Evolutionary conservation across 1,139 yeast genomes (phyloP).

Genomic region (Geotrichum citri-aurantii): DNA sequence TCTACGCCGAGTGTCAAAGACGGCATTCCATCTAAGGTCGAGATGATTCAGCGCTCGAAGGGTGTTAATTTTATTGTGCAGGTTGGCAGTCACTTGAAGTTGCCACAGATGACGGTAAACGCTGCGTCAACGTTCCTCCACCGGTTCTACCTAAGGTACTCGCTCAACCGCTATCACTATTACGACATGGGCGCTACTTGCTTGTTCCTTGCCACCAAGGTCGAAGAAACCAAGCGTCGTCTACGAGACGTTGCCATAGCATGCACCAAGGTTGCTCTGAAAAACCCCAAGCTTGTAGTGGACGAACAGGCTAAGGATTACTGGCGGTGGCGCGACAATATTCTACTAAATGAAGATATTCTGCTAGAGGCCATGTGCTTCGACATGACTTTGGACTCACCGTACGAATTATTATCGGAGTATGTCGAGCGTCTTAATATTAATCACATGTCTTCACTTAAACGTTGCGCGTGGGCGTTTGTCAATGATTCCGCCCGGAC

Average conservation of each 20-base stretch:
- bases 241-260: constrained; percentile 44
- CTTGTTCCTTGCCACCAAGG: constrained; percentile 47
- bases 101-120: constrained; percentile 45
- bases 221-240: constrained; percentile 47
- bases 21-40: constrained; percentile 38
- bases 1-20: constrained; percentile 38
- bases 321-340: constrained; percentile 47
- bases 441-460: constrained; percentile 26
- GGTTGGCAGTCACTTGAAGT: constrained; percentile 41
- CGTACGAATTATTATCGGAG: constrained; percentile 36
- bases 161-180: constrained; percentile 39
- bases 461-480: constrained; percentile 37
- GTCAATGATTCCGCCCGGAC: constrained; percentile 40
- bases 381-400: constrained; percentile 43
- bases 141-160: constrained; percentile 46
- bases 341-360: constrained; percentile 43
- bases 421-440: constrained; percentile 28
- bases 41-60: constrained; percentile 41
- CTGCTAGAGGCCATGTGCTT: constrained; percentile 47
- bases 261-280: constrained; percentile 44
- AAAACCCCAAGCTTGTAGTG: constrained; percentile 37
- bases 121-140: constrained; percentile 48
- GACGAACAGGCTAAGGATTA: constrained; percentile 46
- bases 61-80: constrained; percentile 44
- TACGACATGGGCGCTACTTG: constrained; percentile 46